These are phyloP conservation scores for Heterococcus sp. DNA, from an alignment of 108 stramenopile species.

Conservation along the genomic window DNA sequence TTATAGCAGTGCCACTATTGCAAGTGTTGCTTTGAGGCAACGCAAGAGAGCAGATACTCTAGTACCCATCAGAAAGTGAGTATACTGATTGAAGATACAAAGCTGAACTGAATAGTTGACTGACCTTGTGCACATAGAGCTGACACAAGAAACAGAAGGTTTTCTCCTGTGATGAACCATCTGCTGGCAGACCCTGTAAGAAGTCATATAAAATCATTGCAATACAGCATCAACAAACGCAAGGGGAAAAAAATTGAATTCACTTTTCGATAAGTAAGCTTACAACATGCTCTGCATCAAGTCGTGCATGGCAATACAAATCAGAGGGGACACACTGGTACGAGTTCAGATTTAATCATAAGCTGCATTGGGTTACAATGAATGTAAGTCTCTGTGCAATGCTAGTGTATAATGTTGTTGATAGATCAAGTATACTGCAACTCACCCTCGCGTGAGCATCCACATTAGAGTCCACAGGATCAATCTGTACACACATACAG, in stretches of 20 bases:
- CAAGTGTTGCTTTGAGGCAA: background rate
- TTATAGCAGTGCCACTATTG: background rate
- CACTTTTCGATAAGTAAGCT: background rate
- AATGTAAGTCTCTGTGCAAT: too few species aligned
- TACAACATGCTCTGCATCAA: background rate
- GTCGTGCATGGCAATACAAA: too few species aligned
- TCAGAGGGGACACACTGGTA: too few species aligned
- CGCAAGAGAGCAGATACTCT: background rate
- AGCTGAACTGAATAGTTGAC: background rate
- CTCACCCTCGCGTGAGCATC: background rate
- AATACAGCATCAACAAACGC: too few species aligned
- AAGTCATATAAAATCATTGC: too few species aligned
- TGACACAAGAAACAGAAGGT: slow-evolving; percentile 45
- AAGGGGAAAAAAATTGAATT: too few species aligned
- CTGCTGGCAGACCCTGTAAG: slow-evolving; percentile 9
- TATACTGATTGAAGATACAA: background rate
- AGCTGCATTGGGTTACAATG: too few species aligned
- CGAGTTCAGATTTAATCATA: too few species aligned
- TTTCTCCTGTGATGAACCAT: slow-evolving; percentile 34
- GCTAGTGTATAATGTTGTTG: too few species aligned
- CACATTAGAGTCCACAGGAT: background rate
- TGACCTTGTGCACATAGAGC: slow-evolving; percentile 33
- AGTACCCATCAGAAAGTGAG: background rate
- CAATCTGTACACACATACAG: background rate
- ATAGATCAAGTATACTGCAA: background rate